These are phyloP conservation scores for Cornus florida DNA, from an alignment of 148 eudicot species.

Conservation along the genomic window DNA sequence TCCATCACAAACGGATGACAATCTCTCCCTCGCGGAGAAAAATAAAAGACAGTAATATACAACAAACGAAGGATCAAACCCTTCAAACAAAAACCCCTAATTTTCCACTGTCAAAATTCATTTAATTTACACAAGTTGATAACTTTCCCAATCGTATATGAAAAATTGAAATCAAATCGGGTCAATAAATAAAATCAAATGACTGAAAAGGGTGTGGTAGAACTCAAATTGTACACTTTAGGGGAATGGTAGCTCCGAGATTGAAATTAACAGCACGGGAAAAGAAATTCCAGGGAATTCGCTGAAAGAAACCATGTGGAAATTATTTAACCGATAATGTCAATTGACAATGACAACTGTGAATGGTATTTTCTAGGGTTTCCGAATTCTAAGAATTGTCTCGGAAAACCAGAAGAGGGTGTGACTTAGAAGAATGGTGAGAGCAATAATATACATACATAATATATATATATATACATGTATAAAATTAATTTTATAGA, in stretches of 20 bases:
- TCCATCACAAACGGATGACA: constrained; percentile 47
- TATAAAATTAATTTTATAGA: neutral
- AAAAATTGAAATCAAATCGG: neutral
- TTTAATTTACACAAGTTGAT: neutral
- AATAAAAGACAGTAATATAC: neutral
- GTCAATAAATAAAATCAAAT: neutral
- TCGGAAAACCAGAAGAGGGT: neutral
- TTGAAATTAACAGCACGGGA: neutral
- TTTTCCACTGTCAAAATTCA: neutral
- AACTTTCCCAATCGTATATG: too few relatives aligned
- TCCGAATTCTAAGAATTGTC: too few relatives aligned
- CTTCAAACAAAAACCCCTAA: neutral
- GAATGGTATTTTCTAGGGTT: constrained; percentile 12
- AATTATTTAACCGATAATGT: constrained; percentile 11
- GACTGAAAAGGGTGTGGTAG: neutral
- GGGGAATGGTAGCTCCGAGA: neutral
- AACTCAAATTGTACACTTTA: neutral
- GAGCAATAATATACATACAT: neutral
- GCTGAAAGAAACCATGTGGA: neutral
- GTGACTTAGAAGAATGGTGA: neutral
- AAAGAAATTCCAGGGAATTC: neutral
- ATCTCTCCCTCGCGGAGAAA: neutral
- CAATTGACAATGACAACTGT: neutral
- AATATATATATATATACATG: too few relatives aligned
- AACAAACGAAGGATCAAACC: neutral